Evolutionary conservation across 2,329 filamentous ascomycete species (phyloP).

Genomic region (Aspergillus candidus): DNA sequence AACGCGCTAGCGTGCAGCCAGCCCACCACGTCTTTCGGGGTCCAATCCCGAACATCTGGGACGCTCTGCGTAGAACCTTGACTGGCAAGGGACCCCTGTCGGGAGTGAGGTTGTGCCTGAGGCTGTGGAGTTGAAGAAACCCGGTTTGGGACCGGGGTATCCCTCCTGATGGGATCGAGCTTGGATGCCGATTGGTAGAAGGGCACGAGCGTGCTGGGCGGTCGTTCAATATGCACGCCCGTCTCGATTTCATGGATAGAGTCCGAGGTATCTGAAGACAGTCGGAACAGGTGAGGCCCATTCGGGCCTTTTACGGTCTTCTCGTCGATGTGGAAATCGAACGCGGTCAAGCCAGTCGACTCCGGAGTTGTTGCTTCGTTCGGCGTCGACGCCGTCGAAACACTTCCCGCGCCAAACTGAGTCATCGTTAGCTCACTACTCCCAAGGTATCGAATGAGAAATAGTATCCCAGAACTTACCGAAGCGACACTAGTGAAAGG

Average conservation of each 20-base stretch:
- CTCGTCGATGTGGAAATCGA: conserved; percentile 54
- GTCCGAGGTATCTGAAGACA: conserved; percentile 29
- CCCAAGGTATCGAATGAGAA: too few species aligned
- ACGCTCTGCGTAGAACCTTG: too few species aligned
- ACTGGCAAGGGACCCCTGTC: too few species aligned
- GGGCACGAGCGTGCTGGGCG: conserved; percentile 8
- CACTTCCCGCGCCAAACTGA: conserved; percentile 43
- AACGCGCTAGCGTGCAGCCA: conserved; percentile 7
- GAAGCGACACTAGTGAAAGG: too few species aligned
- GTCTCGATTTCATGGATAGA: conserved; percentile 9
- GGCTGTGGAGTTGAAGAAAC: not conserved
- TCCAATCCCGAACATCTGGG: too few species aligned
- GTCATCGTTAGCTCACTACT: too few species aligned
- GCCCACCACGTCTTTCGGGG: conserved; percentile 6
- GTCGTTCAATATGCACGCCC: conserved; percentile 12
- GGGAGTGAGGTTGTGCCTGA: not conserved
- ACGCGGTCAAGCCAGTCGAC: conserved; percentile 56
- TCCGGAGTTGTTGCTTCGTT: conserved; percentile 75
- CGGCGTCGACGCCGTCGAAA: conserved; percentile 79
- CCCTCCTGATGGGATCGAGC: conserved; percentile 9
- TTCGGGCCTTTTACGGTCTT: conserved; percentile 69
- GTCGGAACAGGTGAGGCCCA: conserved; percentile 82
- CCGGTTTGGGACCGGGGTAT: conserved; percentile 14
- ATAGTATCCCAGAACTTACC: too few species aligned
- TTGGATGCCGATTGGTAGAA: conserved; percentile 10